phyloP scores from a whole-genome alignment of 1,139 yeast genomes.

The Yamadazyma dendronema region DNA sequence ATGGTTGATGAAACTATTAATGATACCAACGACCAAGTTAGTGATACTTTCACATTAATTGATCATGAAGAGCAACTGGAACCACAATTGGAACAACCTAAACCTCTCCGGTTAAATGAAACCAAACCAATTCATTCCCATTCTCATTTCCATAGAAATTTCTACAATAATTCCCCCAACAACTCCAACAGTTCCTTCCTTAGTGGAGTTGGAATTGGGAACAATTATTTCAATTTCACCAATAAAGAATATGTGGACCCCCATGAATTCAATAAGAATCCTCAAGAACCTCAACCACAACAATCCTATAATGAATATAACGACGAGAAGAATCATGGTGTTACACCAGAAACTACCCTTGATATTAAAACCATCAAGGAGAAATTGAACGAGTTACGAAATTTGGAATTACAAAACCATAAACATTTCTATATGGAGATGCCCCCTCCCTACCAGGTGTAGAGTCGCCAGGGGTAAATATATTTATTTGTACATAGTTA shows the following conservation, averaged over 20 bases:
- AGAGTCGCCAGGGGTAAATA: constrained; percentile 1
- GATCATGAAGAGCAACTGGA: constrained; percentile 10
- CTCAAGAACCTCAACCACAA: constrained; percentile 2
- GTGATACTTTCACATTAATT: constrained; percentile 13
- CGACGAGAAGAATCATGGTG: constrained; percentile 19
- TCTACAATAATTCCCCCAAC: constrained; percentile 15
- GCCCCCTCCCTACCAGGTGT: constrained; percentile 18
- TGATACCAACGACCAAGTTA: no score
- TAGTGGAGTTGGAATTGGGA: constrained; percentile 39
- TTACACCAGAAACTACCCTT: no score
- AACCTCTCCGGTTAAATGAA: constrained; percentile 21
- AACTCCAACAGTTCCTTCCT: constrained; percentile 19
- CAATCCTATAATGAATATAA: constrained; percentile 1
- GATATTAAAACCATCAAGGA: constrained; percentile 30
- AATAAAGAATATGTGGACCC: constrained; percentile 24
- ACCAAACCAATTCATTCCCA: constrained; percentile 17
- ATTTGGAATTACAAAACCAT: constrained; percentile 13
- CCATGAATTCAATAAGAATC: constrained; percentile 14
- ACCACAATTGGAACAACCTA: constrained; percentile 24
- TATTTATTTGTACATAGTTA: neutral
- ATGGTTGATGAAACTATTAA: constrained; percentile 1
- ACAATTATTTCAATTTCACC: constrained; percentile 33
- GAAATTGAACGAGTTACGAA: constrained; percentile 18
- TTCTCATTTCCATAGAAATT: constrained; percentile 18
- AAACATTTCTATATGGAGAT: constrained; percentile 15